phyloP scores from a whole-genome alignment of 1,284 basidiomycete species.

The Trichosporon sp. region DNA sequence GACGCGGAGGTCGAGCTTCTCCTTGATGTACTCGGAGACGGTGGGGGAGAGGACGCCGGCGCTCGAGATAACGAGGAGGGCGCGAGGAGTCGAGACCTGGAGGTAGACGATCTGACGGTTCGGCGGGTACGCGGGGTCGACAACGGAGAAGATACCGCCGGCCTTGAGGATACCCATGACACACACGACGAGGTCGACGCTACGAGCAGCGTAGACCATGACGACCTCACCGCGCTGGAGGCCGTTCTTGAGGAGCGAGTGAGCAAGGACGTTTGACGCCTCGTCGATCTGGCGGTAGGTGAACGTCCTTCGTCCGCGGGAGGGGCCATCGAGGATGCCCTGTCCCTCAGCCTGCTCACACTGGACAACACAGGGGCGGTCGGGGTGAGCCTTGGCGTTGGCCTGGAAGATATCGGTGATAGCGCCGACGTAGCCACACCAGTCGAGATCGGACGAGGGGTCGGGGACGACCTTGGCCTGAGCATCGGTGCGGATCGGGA shows the following conservation, averaged over 20 bases:
- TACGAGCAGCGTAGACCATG: conserved; percentile 97
- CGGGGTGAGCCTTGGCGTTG: conserved; percentile 76
- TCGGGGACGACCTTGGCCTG: conserved; percentile 78
- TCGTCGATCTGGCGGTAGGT: conserved; percentile 80
- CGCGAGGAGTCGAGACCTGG: conserved; percentile 90
- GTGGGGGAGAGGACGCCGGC: conserved; percentile 80
- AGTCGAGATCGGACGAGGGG: conserved; percentile 86
- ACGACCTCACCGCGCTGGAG: conserved; percentile 94
- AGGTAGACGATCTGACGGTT: conserved; percentile 95
- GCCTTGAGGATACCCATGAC: conserved; percentile 97
- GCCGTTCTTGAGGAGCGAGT: conserved; percentile 82
- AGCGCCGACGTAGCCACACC: conserved; percentile 96
- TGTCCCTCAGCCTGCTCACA: conserved; percentile 61
- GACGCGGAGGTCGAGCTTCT: conserved; percentile 82
- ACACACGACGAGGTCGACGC: conserved; percentile 94
- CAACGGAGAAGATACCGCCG: conserved; percentile 96
- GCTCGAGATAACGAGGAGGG: conserved; percentile 85
- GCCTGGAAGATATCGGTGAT: conserved; percentile 89
- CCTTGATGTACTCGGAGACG: conserved; percentile 81
- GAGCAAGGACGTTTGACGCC: conserved; percentile 87
- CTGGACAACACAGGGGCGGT: conserved; percentile 81
- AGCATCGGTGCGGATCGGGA: conserved; percentile 74
- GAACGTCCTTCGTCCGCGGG: conserved; percentile 62
- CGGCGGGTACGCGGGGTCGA: conserved; percentile 96
- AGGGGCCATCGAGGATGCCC: conserved; percentile 53